Conservation (phyloP, 169 alveolate species). For the Plasmodium relictum region DNA sequence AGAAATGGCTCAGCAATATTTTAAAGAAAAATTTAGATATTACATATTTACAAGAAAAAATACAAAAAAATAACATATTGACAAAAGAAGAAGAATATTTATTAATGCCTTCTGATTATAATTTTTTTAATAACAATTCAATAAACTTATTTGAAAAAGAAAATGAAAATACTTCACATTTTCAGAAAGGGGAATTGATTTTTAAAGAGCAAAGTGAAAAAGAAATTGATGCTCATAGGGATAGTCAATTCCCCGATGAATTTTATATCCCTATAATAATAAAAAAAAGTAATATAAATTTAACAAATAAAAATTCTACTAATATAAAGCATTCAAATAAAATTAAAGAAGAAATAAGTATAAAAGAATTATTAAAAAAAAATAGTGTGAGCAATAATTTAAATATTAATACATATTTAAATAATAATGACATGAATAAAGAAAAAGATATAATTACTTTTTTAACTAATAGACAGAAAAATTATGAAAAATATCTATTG, state of each 20-base stretch:
- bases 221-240: conserved; percentile 50
- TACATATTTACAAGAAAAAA: conserved; percentile 27
- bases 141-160: conserved; percentile 3
- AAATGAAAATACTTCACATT: conserved; percentile 14
- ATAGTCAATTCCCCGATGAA: conserved; percentile 78
- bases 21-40: conserved; percentile 26
- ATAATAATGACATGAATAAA: not conserved
- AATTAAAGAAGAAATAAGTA: no score
- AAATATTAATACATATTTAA: conserved; percentile 14
- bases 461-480: conserved; percentile 52
- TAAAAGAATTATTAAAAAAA: no score
- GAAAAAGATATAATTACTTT: conserved; percentile 54
- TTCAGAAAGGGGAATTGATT: conserved; percentile 78
- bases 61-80: conserved; percentile 27
- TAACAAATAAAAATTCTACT: not conserved
- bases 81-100: conserved; percentile 49
- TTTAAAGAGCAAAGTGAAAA: conserved; percentile 9
- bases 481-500: conserved; percentile 52
- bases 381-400: not conserved
- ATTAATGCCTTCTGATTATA: conserved; percentile 37
- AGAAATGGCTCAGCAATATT: conserved; percentile 48
- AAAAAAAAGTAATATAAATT: not conserved
- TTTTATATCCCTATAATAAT: conserved; percentile 74
- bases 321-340: no score
- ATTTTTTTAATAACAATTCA: not conserved